Evolutionary conservation across 768 basidiomycete genomes (phyloP), one percentile per base, ranked within the genome.

Genomic region (Russula griseocarnosa): DNA sequence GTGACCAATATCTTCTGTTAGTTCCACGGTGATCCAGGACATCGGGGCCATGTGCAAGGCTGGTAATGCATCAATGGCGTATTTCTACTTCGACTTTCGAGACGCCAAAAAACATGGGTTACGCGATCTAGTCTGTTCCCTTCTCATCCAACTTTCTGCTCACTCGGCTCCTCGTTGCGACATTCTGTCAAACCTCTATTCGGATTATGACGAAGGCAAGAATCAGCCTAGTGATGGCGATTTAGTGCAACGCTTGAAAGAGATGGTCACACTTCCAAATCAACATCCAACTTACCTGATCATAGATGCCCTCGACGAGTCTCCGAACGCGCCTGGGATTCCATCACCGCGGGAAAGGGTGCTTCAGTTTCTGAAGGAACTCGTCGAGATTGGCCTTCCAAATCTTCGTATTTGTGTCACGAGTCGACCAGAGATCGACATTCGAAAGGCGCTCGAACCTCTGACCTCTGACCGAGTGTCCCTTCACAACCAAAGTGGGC

Each of bases 281-380:
- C 20, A 22, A 24, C 5, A 3, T 28, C 47, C 38, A 9, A 30
- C 20, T 5, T 60, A 60, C 36, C 18, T 60, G 14, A 40, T 54
- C n/a, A 14, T 55, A 2, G 60, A 61, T 18, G 53, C 52, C 1
- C 40, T 61, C 1, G 60, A 61, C 18, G 60, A 61, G 14, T 34
- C 26, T 16, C 5, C 47, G 11, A 26, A 49, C 24, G 7, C 13
- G 2, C 14, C 47, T 49, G 47, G 47, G 24, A 14, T 49, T 49
- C 47, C 47, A 49, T 14, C 47, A 24, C 47, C 47, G 26, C 47
- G 47, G 13, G 47, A 24, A 24, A 11, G 24, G 4, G 47, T 49
- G 0, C 24, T 49, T 49, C 47, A 7, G 47, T 22, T 14, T 14
- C 10, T 60, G 49, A 40, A n/a, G 49, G 49, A 60, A 3, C 36